A percentile compares a stretch with the other conserved stretches of the same genome.
phyloP scores from a whole-genome alignment of 1,139 yeast genomes.

The Arxiozyma telluris region DNA sequence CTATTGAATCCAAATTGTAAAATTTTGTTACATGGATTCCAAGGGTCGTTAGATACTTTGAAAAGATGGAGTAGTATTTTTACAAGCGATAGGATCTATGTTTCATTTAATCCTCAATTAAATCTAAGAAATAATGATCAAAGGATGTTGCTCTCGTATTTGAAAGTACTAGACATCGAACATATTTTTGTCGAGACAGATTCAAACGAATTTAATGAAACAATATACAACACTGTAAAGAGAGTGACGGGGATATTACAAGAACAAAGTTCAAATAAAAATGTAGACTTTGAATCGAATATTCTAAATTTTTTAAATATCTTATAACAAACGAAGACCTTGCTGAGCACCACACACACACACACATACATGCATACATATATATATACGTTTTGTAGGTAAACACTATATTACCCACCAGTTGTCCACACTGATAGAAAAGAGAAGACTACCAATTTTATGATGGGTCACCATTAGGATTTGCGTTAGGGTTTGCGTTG shows the following conservation, averaged over 20 bases:
- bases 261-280: background rate
- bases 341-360: too few relatives aligned
- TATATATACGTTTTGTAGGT: too few relatives aligned
- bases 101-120: background rate
- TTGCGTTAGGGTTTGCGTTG: background rate
- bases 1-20: slow-evolving; percentile 13
- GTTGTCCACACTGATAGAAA: background rate
- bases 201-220: background rate
- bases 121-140: background rate
- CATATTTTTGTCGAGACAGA: background rate
- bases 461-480: background rate
- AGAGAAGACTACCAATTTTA: background rate
- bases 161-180: background rate
- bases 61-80: slow-evolving; percentile 40
- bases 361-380: too few relatives aligned
- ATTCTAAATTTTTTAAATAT: slow-evolving; percentile 9
- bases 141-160: background rate
- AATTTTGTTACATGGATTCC: slow-evolving; percentile 70
- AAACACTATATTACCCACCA: too few relatives aligned
- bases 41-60: slow-evolving; percentile 70
- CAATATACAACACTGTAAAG: too few relatives aligned
- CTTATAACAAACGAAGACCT: too few relatives aligned
- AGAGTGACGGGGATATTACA: background rate
- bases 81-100: slow-evolving; percentile 5
- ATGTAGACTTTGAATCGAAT: background rate